Evolutionary conservation across 768 basidiomycete genomes (phyloP), one percentile per base, ranked within the genome.

Genomic region (Tulasnella sp.): DNA sequence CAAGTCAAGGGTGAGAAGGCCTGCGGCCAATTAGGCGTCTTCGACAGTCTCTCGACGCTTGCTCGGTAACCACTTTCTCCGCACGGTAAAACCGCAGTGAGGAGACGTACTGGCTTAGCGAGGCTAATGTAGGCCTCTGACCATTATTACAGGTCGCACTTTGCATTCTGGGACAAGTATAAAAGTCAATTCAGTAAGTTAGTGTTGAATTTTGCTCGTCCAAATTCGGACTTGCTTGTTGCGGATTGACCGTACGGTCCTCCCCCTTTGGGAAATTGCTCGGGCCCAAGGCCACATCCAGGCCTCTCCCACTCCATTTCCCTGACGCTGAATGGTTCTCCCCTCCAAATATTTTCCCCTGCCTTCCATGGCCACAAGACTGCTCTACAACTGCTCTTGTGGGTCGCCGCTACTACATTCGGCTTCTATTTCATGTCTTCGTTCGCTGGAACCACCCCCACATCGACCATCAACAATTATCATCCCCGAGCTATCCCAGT

Each of bases 221-320:
- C 64, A 37, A 28, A 69, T 69, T 6, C 31, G 14, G 31, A 69
- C 64, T 69, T 69, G 64, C 64, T 69, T 69, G 64, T 69, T 69
- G 64, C 64, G 64, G 64, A 69, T 69, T 69, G 64, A 28, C 34
- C 64, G 64, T 69, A 34, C 34, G 20, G 64, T 69, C 64, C 64
- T 69, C 28, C 64, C 64, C 64, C 64, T 69, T 64, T 37, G 64
- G 64, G 64, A 69, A 69, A 69, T 69, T 69, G 64, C 64, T 9
- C n/a, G 64, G 64, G 64, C 64, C 54, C 64, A 69, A 69, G 64
- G 64, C 64, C 64, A 64, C 60, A 69, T 69, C 64, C 64, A 69
- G 64, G 64, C 64, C 64, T 34, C 64, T 69, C 64, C 64, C 64
- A 69, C 64, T 69, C 64, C 64, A 69, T 69, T 18, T 28, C 64